Base-by-base conservation (phyloP, 257 asterid genomes). In the Scutellaria galericulata region DNA sequence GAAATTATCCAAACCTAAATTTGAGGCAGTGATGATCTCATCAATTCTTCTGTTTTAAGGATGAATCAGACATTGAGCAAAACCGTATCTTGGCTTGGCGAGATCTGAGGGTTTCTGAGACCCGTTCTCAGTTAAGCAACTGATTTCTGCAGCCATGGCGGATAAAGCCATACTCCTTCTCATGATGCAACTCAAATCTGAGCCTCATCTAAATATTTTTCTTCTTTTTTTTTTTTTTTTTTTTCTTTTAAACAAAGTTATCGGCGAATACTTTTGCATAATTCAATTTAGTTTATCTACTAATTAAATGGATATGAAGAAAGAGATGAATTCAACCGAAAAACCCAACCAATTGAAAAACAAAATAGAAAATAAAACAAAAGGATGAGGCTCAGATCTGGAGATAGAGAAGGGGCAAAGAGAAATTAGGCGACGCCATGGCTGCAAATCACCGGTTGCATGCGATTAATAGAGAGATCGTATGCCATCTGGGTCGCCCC, bases 111-210 rank as follows among this genome's bases (percentile, higher is more conserved):
- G 69, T 55, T 64, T 55, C 10, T 48, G 46, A 45, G 66, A 57
- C 39, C 11, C 54, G 35, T 37, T 41, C 58, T 56, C 57, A 70
- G 35, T 22, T 15, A 9, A 71, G 71, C 74, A 50, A 45, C 75
- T 66, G 80, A 18, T 80, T 68, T 80, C 68, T 53, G 81, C 84
- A 80, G 81, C 78, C 81, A 66, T 75, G 84, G 78, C 78, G 80
- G 76, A 9, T 20, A 14, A 56, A 4, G 78, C 74, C 73, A 24
- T 42, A 40, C 3, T 1, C 53, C 31, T 24, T 45, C 62, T 66
- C 65, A 75, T 56, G 76, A 67, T 24, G 3, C 4, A 27, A 70
- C 35, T 55, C 27, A 35, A 24, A 70, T 70, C 80, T 79, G 83
- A 79, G 83, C 83, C 83, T 66, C 60, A 8, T 66, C n/a, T 0